These are phyloP conservation scores for Yamadazyma endophytica DNA, from an alignment of 805 yeast genomes.

Conservation along the genomic window DNA sequence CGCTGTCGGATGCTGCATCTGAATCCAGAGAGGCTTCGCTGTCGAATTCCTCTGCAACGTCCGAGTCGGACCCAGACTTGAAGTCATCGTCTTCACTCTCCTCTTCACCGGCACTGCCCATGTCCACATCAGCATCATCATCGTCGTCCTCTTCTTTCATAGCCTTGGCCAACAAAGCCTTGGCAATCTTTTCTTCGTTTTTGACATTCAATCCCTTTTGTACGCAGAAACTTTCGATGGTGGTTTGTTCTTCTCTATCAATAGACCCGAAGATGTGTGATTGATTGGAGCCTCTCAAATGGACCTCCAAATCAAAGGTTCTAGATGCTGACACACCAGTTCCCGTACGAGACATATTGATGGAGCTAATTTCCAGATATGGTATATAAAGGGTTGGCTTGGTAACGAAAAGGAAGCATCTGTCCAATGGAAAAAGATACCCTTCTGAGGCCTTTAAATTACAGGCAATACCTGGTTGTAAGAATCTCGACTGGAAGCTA, in stretches of 20 bases:
- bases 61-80: slow-evolving; percentile 57
- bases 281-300: slow-evolving; percentile 56
- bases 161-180: slow-evolving; percentile 73
- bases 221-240: slow-evolving; percentile 69
- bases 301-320: slow-evolving; percentile 88
- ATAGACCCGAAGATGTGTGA: slow-evolving; percentile 85
- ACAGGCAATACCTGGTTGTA: slow-evolving; percentile 84
- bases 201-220: slow-evolving; percentile 75
- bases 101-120: slow-evolving; percentile 70
- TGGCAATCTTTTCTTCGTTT: slow-evolving; percentile 87
- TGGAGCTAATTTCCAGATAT: slow-evolving; percentile 68
- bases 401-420: slow-evolving; percentile 84
- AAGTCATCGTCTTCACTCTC: slow-evolving; percentile 76
- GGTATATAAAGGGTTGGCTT: slow-evolving; percentile 94
- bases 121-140: slow-evolving; percentile 40
- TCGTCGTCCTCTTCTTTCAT: slow-evolving; percentile 55
- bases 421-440: slow-evolving; percentile 86
- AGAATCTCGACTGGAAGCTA: slow-evolving; percentile 67
- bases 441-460: slow-evolving; percentile 96
- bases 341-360: slow-evolving; percentile 87
- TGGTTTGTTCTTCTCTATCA: slow-evolving; percentile 81
- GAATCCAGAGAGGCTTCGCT: slow-evolving; percentile 50
- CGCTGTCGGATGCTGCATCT: slow-evolving; percentile 16
- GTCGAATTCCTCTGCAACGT: slow-evolving; percentile 81
- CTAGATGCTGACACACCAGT: slow-evolving; percentile 69